Conservation (phyloP, 1,139 yeast genomes). For the Yamadazyma spencermartinsiae region DNA sequence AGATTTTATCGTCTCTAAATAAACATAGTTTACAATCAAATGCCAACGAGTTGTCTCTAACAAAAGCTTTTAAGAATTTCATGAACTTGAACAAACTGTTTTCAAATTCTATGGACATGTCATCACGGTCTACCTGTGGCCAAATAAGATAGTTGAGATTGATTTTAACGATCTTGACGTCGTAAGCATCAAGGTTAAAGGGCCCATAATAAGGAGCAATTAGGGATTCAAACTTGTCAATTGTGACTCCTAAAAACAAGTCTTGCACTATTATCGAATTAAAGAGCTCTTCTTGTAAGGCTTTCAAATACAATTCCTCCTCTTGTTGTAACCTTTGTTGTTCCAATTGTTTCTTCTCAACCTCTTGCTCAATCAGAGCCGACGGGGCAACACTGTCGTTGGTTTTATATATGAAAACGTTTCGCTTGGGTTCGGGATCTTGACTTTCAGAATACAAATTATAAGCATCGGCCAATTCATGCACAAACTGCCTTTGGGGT, state of each 20-base stretch:
- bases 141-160: conserved; percentile 5
- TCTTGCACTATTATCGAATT: conserved; percentile 60
- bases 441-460: conserved; percentile 69
- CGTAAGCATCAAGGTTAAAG: conserved; percentile 21
- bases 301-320: conserved; percentile 17
- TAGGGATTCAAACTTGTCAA: conserved; percentile 26
- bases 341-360: conserved; percentile 24
- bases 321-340: conserved; percentile 23
- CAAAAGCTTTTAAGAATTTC: conserved; percentile 28
- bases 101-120: conserved; percentile 31
- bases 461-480: conserved; percentile 61
- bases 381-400: conserved; percentile 34
- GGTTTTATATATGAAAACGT: conserved; percentile 59
- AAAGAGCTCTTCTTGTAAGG: conserved; percentile 22
- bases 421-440: conserved; percentile 77
- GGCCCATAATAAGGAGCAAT: conserved; percentile 16
- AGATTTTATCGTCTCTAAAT: conserved; percentile 34
- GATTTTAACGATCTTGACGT: conserved; percentile 16
- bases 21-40: conserved; percentile 49
- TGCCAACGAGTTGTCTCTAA: conserved; percentile 45
- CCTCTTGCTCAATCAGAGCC: conserved; percentile 26
- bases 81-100: conserved; percentile 32
- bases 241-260: conserved; percentile 53
- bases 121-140: conserved; percentile 10
- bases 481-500: conserved; percentile 71